These are phyloP conservation scores for Candida smagusa DNA, from an alignment of 1,139 yeast species.

Conservation along the genomic window DNA sequence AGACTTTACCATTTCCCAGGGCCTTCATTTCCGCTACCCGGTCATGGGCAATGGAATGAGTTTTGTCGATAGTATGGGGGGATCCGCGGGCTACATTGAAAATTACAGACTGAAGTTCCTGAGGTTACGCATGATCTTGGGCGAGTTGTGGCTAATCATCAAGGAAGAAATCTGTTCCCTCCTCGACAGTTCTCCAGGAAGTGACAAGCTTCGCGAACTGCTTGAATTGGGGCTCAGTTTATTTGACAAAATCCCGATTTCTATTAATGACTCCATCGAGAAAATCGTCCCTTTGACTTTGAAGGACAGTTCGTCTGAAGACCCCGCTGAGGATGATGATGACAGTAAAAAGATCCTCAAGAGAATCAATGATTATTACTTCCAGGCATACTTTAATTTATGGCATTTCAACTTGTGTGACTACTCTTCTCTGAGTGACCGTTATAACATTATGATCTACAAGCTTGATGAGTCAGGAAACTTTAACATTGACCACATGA, in stretches of 20 bases:
- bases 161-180: constrained; percentile 46
- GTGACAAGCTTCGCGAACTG: constrained; percentile 6
- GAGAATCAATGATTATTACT: constrained; percentile 52
- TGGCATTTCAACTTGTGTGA: constrained; percentile 82
- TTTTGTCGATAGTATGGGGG: constrained; percentile 47
- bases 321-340: constrained; percentile 17
- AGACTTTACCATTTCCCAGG: constrained; percentile 70
- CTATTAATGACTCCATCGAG: constrained; percentile 35
- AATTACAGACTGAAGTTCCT: constrained; percentile 60
- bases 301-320: constrained; percentile 11
- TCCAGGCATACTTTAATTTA: constrained; percentile 62
- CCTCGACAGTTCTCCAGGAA: constrained; percentile 10
- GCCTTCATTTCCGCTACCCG: constrained; percentile 70
- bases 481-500: constrained; percentile 27
- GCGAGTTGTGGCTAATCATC: constrained; percentile 63
- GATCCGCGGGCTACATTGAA: constrained; percentile 45
- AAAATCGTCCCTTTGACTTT: constrained; percentile 44
- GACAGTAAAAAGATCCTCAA: constrained; percentile 24
- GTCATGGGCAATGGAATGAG: constrained; percentile 70
- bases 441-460: constrained; percentile 27
- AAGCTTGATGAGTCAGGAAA: constrained; percentile 22
- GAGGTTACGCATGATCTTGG: constrained; percentile 59
- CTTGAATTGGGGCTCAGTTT: constrained; percentile 57
- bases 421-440: constrained; percentile 11
- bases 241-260: constrained; percentile 64